Evolutionary conservation across 2,329 filamentous ascomycete species (phyloP).

Genomic region (Ceratocystis lukuohia): DNA sequence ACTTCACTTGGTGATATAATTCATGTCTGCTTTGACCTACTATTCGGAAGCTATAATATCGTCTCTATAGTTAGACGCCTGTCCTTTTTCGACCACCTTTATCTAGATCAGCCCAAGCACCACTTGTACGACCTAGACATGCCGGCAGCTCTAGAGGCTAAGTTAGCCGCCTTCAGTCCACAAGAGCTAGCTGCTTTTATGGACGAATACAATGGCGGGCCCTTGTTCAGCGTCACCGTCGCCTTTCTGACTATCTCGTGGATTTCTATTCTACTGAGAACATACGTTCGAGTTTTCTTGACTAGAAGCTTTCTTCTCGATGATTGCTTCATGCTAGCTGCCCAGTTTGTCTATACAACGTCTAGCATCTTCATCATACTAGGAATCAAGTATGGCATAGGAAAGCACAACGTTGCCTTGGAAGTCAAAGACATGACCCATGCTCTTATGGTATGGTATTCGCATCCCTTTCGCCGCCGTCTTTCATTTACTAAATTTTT

Average conservation of each 20-base stretch:
- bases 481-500: neutral
- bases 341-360: slow-evolving; percentile 34
- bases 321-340: slow-evolving; percentile 41
- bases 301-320: slow-evolving; percentile 36
- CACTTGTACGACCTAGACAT: neutral
- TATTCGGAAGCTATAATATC: neutral
- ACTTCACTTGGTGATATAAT: neutral
- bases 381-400: slow-evolving; percentile 33
- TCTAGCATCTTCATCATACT: slow-evolving; percentile 35
- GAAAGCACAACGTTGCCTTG: slow-evolving; percentile 35
- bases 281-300: slow-evolving; percentile 33
- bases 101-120: neutral
- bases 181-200: slow-evolving; percentile 23
- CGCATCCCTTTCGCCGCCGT: neutral
- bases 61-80: neutral
- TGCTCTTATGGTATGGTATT: slow-evolving; percentile 32
- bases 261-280: slow-evolving; percentile 32
- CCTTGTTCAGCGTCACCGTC: slow-evolving; percentile 28
- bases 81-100: neutral
- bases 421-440: slow-evolving; percentile 29
- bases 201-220: slow-evolving; percentile 29
- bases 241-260: slow-evolving; percentile 31
- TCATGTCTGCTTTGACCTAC: neutral
- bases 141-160: neutral
- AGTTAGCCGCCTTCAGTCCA: neutral